Percentiles rank a stretch among this genome's conserved stretches.
Evolutionary conservation across 495 filamentous ascomycete genomes (phyloP).

Genomic region (Aspergillus cristatus): DNA sequence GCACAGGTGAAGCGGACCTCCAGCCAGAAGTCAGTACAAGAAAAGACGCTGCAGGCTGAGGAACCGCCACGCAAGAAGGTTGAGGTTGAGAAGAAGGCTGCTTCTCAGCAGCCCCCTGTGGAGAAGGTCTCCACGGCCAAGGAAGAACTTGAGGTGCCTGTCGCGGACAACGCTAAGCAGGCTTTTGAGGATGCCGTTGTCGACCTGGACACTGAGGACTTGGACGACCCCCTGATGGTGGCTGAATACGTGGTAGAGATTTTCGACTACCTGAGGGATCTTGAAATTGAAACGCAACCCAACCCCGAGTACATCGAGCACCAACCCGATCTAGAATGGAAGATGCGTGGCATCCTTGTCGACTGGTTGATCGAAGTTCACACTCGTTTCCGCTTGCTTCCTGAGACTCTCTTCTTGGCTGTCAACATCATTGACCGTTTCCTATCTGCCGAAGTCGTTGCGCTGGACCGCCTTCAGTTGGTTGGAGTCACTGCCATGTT

Average conservation of each 20-base stretch:
- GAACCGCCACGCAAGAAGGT: constrained; percentile 46
- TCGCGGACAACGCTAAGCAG: constrained; percentile 25
- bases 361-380: constrained; percentile 99
- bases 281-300: constrained; percentile 74
- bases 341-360: constrained; percentile 93
- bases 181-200: constrained; percentile 41
- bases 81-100: constrained; percentile 42
- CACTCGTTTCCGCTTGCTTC: constrained; percentile 89
- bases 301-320: constrained; percentile 92
- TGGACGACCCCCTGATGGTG: constrained; percentile 92
- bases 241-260: constrained; percentile 96
- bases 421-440: constrained; percentile 99
- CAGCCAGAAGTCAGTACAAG: constrained; percentile 45
- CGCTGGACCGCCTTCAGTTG: constrained; percentile 88
- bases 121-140: constrained; percentile 7
- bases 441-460: constrained; percentile 84
- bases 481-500: constrained; percentile 98
- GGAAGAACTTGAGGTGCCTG: constrained; percentile 18
- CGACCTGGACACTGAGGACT: constrained; percentile 75
- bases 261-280: constrained; percentile 87
- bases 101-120: constrained; percentile 10
- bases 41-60: constrained; percentile 50
- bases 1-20: constrained; percentile 47
- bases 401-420: constrained; percentile 94
- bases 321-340: constrained; percentile 93